phyloP scores from a whole-genome alignment of 2,329 filamentous ascomycete species.

The Verticillium klebahnii region DNA sequence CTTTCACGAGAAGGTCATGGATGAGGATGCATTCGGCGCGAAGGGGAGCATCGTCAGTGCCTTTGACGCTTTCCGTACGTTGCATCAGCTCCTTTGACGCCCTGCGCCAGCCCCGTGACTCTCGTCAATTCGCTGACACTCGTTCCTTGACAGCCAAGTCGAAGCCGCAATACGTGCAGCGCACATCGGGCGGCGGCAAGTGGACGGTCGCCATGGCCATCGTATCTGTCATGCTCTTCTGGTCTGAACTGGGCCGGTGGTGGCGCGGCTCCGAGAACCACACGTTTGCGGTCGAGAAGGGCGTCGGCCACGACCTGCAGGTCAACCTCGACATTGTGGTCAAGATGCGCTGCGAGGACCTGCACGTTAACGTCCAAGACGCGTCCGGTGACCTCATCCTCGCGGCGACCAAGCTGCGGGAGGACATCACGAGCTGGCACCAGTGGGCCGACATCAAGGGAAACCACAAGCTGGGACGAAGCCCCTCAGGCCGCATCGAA shows the following conservation, averaged over 20 bases:
- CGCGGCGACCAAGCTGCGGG: slow-evolving; percentile 67
- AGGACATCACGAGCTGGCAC: slow-evolving; percentile 74
- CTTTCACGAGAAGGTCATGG: slow-evolving; percentile 31
- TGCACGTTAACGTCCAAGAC: slow-evolving; percentile 98
- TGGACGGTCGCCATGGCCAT: slow-evolving; percentile 83
- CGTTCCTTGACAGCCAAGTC: slow-evolving; percentile 67
- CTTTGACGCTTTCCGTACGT: slow-evolving; percentile 94
- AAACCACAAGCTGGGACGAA: slow-evolving; percentile 54
- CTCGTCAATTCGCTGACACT: slow-evolving; percentile 5
- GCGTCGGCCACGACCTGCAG: slow-evolving; percentile 79
- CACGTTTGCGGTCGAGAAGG: slow-evolving; percentile 90
- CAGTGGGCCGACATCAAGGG: slow-evolving; percentile 75
- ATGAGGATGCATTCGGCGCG: slow-evolving; percentile 78
- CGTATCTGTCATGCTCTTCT: slow-evolving; percentile 69
- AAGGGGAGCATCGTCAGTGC: slow-evolving; percentile 70
- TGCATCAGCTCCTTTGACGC: not conserved
- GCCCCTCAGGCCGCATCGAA: slow-evolving; percentile 48
- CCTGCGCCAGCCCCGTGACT: slow-evolving; percentile 5
- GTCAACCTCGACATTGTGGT: slow-evolving; percentile 95
- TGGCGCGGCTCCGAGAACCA: slow-evolving; percentile 80
- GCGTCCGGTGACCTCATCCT: slow-evolving; percentile 88
- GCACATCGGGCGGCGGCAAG: slow-evolving; percentile 81
- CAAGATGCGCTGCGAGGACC: slow-evolving; percentile 76
- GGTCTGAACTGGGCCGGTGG: slow-evolving; percentile 77
- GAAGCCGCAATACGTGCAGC: slow-evolving; percentile 85